Base-by-base conservation (phyloP, 2,329 filamentous ascomycete species). In the Exserohilum rostratum region DNA sequence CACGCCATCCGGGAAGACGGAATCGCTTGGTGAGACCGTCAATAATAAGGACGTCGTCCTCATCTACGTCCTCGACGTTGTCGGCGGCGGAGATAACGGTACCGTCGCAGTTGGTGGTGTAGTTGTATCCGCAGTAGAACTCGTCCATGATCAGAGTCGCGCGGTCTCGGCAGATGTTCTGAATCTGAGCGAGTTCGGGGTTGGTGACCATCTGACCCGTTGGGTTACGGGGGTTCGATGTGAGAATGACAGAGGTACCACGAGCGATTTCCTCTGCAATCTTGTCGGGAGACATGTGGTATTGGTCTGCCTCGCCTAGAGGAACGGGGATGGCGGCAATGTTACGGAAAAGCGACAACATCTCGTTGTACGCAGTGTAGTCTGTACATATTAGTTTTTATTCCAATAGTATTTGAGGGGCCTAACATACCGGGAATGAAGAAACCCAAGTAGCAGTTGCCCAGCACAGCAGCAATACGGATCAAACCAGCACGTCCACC, bases 351-450 rank as follows among this genome's bases (percentile, higher is more conserved):
- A 97, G 81, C 53, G 88, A 91, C 79, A 97, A 79, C 93, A 98
- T 97, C 81, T 97, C 93, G 71, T 96, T 96, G 82, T 98, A 98
- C 2, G 93, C 93, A 3, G 93, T 96, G 79, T 97, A 97, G 76
- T 97, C 73, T 76, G 5, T 58, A 64, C 29, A 70, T 29, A 43
- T 71, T 31, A 69, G 55, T 42, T 35, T 17, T 5, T 13, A 22
- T 27, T 29, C 20, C 13, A 5, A 7, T 3, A 6, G 6, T 11
- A 2, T 4, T 12, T 30, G 10, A 13, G 13, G 6, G 10, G 12
- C 12, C 15, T 30, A 0, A 12, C 58, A 65, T 57, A 72, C 69
- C 90, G 34, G 40, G 91, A 72, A 96, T 90, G 78, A 96, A 96
- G 83, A 97, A 97, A 37, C 89, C 91, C 60, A 97, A 82, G 71